Evolutionary conservation across 2,329 filamentous ascomycete species (phyloP), one percentile per base, ranked within the genome.

Genomic region (Aspergillus fijiensis): DNA sequence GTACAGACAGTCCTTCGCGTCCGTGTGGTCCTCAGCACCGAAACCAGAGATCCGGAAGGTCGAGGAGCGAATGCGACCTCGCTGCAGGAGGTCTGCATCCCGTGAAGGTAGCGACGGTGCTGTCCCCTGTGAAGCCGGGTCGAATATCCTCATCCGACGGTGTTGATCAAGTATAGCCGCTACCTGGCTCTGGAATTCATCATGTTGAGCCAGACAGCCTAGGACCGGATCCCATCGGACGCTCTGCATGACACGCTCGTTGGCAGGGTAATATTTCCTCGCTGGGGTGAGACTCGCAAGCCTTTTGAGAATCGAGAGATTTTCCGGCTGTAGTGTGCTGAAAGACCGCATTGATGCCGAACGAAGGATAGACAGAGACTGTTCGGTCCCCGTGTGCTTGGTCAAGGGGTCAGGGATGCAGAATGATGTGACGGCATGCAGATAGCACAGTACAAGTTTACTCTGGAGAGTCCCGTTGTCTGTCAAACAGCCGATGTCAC

Each of bases 261-360:
- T 61, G 3, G 33, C 51, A 14, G 69, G 69, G 59, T 85, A 86
- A 59, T 76, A 86, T 0, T 45, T 16, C 33, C 82, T 69, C 2
- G 9, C 10, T 0, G 83, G 83, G 1, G 79, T 79, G 0, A 85
- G 67, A 0, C 56, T 14, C 0, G 79, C 74, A 29, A 85, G 77
- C 0, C 66, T n/a, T 0, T 42, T 3, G 0, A 85, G 68, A 0
- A 81, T 54, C 1, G 66, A 49, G 2, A 76, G 55, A 5, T 82
- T 73, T 0, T 73, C 72, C 0, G 60, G 23, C 2, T 70, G 69
- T 0, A 87, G 70, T 0, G 64, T 51, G 2, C 74, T 69, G 51
- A 82, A 81, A 0, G 85, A 87, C 19, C 72, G 67, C 0, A 85
- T 70, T 0, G 82, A 76, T 0, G 82, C 82, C 0, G 81, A 84